phyloP scores from a whole-genome alignment of 371 early-diverging fungal species.

The Batrachochytrium dendrobatidis region DNA sequence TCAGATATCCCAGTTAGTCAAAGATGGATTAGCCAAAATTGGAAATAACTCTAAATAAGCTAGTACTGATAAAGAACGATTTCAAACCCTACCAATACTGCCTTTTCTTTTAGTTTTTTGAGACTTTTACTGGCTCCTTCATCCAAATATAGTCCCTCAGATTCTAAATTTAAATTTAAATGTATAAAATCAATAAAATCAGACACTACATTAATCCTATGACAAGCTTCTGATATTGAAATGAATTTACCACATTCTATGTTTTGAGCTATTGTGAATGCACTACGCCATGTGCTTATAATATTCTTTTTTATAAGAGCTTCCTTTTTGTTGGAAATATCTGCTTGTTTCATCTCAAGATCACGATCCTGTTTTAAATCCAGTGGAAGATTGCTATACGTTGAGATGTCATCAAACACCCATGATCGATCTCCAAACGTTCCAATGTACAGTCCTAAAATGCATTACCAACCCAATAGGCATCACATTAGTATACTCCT shows the following conservation, averaged over 20 bases:
- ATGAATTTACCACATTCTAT: too few relatives aligned
- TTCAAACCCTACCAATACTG: neutral
- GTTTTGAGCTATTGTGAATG: neutral
- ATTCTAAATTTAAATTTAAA: too few relatives aligned
- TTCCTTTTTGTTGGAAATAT: slow-evolving; percentile 27
- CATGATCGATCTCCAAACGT: slow-evolving; percentile 45
- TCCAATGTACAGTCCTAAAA: slow-evolving; percentile 40
- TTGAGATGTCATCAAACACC: slow-evolving; percentile 38
- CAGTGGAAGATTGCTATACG: slow-evolving; percentile 33
- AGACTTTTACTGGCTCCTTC: too few relatives aligned
- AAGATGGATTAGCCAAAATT: too few relatives aligned
- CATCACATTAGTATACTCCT: neutral
- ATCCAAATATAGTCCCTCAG: too few relatives aligned
- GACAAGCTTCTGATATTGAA: neutral
- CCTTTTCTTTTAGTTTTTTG: slow-evolving; percentile 1
- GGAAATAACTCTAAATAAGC: too few relatives aligned
- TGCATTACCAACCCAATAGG: neutral
- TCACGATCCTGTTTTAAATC: slow-evolving; percentile 38
- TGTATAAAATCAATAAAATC: too few relatives aligned
- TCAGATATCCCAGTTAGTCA: slow-evolving; percentile 15
- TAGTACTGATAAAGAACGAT: too few relatives aligned
- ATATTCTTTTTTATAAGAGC: slow-evolving; percentile 38
- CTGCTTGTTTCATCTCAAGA: slow-evolving; percentile 29
- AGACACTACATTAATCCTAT: too few relatives aligned
- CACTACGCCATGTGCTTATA: slow-evolving; percentile 38